Conservation (phyloP, 169 alveolate genomes). For the Theileria orientalis region DNA sequence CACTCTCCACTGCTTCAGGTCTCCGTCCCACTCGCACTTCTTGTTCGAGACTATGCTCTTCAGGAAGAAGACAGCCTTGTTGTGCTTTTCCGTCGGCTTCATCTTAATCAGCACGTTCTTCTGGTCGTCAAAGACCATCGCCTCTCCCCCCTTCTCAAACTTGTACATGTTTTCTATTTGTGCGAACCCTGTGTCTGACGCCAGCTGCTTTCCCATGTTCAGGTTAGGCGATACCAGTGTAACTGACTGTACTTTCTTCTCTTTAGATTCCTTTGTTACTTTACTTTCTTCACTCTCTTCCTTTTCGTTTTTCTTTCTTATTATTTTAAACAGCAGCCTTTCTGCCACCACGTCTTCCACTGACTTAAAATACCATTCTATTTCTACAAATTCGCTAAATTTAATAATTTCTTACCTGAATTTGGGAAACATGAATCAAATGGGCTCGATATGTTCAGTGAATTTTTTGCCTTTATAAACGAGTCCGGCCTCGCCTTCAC, state of each 20-base stretch:
- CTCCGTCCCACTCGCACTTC: conserved; percentile 46
- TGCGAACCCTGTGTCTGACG: conserved; percentile 7
- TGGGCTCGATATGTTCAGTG: conserved; percentile 1
- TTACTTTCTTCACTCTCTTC: not conserved
- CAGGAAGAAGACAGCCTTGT: conserved; percentile 41
- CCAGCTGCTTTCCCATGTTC: not conserved
- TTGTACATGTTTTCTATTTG: conserved; percentile 12
- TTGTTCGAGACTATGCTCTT: conserved; percentile 40
- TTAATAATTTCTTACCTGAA: conserved; percentile 14
- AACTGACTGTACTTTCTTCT: not conserved
- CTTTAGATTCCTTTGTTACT: not conserved
- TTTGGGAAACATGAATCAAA: conserved; percentile 65
- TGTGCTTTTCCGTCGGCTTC: conserved; percentile 54
- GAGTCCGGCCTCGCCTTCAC: conserved; percentile 44
- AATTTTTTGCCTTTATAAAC: conserved; percentile 6
- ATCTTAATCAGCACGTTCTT: conserved; percentile 10
- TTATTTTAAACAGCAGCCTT: conserved; percentile 47
- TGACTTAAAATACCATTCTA: conserved; percentile 56
- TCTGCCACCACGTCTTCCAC: conserved; percentile 29
- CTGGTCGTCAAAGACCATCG: conserved; percentile 7
- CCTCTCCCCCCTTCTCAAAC: not conserved
- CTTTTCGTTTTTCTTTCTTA: not conserved
- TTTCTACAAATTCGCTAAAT: conserved; percentile 13
- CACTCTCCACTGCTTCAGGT: conserved; percentile 40
- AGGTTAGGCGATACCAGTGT: conserved; percentile 1